phyloP scores from a whole-genome alignment of 441 rosid species.

The Populus hybrid region DNA sequence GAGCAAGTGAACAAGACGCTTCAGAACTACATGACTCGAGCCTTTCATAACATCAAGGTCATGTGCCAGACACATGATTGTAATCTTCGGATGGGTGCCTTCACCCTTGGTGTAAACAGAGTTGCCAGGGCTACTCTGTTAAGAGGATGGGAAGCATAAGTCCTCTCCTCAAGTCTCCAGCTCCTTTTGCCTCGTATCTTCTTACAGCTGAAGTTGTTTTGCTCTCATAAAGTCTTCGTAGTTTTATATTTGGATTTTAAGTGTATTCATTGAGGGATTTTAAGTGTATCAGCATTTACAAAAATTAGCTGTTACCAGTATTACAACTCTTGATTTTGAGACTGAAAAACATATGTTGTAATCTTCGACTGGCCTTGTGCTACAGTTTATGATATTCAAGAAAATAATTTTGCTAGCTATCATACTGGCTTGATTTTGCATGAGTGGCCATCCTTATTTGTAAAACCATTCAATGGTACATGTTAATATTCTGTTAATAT shows the following conservation, averaged over 20 bases:
- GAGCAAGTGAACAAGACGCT: slow-evolving; percentile 79
- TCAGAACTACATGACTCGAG: slow-evolving; percentile 75
- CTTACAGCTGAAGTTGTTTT: not conserved
- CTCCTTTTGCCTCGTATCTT: not conserved
- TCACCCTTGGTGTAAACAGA: slow-evolving; percentile 88
- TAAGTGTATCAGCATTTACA: not conserved
- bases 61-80: slow-evolving; percentile 85
- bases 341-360: not conserved
- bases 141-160: slow-evolving; percentile 96
- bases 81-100: slow-evolving; percentile 96
- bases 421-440: not conserved
- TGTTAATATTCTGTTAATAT: not conserved
- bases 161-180: slow-evolving; percentile 3
- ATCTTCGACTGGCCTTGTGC: not conserved
- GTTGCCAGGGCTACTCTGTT: slow-evolving; percentile 83
- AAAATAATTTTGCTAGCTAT: not conserved
- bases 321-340: not conserved
- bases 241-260: not conserved
- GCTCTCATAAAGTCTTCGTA: not conserved
- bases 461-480: not conserved
- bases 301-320: slow-evolving; percentile 3
- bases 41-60: slow-evolving; percentile 70
- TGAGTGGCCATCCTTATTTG: not conserved
- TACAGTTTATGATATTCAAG: not conserved
- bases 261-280: no score